These are phyloP conservation scores for Rasamsonia emersonii DNA, from an alignment of 2,329 filamentous ascomycete genomes.

Conservation along the genomic window DNA sequence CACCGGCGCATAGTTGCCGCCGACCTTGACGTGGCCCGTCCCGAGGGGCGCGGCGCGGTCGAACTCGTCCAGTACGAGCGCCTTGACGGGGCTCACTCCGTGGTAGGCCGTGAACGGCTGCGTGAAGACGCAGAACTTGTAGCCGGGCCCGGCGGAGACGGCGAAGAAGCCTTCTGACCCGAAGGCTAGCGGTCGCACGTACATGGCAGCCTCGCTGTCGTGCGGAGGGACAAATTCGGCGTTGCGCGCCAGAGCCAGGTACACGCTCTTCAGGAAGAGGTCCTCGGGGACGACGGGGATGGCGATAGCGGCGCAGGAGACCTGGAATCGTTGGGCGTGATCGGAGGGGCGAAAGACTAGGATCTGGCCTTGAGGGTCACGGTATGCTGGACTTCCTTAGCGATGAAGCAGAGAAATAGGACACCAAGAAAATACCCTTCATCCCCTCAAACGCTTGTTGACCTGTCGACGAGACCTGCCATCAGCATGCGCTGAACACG, in stretches of 20 bases:
- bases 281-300: constrained; percentile 23
- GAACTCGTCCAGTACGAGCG: constrained; percentile 26
- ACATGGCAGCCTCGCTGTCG: constrained; percentile 20
- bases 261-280: constrained; percentile 15
- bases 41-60: constrained; percentile 28
- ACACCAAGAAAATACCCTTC: constrained; percentile 22
- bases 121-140: constrained; percentile 24
- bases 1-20: constrained; percentile 31
- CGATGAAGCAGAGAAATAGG: background rate
- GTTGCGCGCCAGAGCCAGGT: constrained; percentile 1
- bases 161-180: constrained; percentile 18
- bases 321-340: constrained; percentile 22
- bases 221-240: constrained; percentile 9
- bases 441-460: constrained; percentile 49
- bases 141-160: constrained; percentile 16
- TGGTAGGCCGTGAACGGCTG: constrained; percentile 10
- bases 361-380: constrained; percentile 16
- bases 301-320: constrained; percentile 19
- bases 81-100: constrained; percentile 6
- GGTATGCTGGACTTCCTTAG: constrained; percentile 10
- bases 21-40: constrained; percentile 25
- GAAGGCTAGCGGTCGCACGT: constrained; percentile 28
- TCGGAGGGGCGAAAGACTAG: constrained; percentile 22
- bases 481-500: too few species aligned
- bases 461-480: too few species aligned